phyloP scores from a whole-genome alignment of 148 eudicot species.

The Rhododendron simsii region DNA sequence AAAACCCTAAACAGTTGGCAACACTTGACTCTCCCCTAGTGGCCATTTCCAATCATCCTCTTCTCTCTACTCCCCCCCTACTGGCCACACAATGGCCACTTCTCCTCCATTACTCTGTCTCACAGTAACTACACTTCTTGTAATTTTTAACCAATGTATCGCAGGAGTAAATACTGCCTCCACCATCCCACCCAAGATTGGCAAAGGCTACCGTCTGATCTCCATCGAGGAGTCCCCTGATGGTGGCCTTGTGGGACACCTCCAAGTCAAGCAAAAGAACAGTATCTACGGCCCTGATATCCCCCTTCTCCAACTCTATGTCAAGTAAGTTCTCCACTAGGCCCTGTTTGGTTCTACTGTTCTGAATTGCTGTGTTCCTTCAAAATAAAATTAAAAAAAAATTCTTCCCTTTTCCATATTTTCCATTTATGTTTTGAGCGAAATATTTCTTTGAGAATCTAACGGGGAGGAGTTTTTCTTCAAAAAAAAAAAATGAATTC shows the following conservation, averaged over 20 bases:
- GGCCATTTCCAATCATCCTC: neutral
- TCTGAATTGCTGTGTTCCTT: no score
- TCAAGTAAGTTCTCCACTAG: slow-evolving; percentile 49
- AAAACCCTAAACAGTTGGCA: neutral
- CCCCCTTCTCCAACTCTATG: slow-evolving; percentile 67
- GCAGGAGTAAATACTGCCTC: slow-evolving; percentile 15
- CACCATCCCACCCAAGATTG: slow-evolving; percentile 47
- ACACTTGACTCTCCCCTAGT: neutral
- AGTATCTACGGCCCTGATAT: slow-evolving; percentile 79
- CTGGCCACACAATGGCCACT: slow-evolving; percentile 3
- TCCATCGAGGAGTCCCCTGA: slow-evolving; percentile 63
- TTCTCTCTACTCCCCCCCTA: neutral
- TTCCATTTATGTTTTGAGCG: neutral
- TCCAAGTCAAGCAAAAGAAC: slow-evolving; percentile 65
- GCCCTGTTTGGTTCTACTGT: neutral
- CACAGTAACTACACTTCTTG: neutral
- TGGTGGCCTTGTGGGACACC: slow-evolving; percentile 75
- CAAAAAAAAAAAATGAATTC: neutral
- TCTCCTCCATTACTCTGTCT: neutral
- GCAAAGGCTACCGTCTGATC: slow-evolving; percentile 77
- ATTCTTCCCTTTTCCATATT: neutral
- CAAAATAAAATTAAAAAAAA: no score
- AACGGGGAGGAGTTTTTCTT: neutral
- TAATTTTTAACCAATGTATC: neutral
- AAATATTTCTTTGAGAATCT: neutral